phyloP scores from a whole-genome alignment of 768 basidiomycete genomes.

The Mycena galopus region DNA sequence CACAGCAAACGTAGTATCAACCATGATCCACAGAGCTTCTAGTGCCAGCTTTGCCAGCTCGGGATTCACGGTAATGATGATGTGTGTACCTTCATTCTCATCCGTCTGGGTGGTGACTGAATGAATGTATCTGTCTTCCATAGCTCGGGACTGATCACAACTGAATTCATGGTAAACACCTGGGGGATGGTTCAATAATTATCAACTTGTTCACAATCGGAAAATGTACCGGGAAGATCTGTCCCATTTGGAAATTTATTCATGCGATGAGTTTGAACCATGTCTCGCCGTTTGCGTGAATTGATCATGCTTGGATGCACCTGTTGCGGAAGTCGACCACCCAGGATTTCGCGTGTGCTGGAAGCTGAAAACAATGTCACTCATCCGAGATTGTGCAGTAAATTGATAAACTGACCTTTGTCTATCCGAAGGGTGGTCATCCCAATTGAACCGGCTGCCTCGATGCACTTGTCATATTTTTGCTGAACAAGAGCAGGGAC shows the following conservation, averaged over 20 bases:
- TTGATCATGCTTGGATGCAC: background rate
- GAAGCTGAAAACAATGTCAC: background rate
- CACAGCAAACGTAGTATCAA: slow-evolving; percentile 21
- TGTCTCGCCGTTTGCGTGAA: background rate
- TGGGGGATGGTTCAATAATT: background rate
- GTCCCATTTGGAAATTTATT: background rate
- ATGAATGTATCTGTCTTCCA: slow-evolving; percentile 5
- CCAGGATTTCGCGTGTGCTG: background rate
- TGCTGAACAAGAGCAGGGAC: background rate
- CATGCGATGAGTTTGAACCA: background rate
- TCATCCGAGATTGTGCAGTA: background rate
- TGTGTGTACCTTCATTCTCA: too few species aligned
- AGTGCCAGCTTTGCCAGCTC: background rate
- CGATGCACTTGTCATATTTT: background rate
- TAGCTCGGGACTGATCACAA: background rate
- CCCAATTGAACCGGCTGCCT: background rate
- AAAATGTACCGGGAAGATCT: background rate
- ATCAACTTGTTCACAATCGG: background rate
- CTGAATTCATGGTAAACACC: background rate
- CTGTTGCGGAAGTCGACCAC: background rate
- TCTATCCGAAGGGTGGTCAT: background rate
- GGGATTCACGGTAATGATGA: slow-evolving; percentile 11
- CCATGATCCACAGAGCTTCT: slow-evolving; percentile 24
- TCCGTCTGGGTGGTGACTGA: background rate
- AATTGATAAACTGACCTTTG: background rate